These are phyloP conservation scores for Tritrichomonas foetus DNA, from an alignment of 208 protist species.

Conservation along the genomic window DNA sequence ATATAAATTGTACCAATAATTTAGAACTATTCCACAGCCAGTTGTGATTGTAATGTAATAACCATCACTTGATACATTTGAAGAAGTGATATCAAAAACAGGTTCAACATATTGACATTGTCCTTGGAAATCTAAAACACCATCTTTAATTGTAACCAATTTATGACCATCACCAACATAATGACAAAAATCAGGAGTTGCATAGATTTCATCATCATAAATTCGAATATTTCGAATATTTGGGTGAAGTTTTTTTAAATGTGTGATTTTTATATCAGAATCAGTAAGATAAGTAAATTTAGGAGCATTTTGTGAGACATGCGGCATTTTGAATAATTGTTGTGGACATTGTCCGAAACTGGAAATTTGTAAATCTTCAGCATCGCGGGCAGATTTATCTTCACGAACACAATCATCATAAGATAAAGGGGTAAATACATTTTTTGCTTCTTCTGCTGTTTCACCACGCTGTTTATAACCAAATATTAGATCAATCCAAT, in stretches of 20 bases:
- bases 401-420: too few species aligned
- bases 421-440: conserved; percentile 1
- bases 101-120: background rate
- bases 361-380: background rate
- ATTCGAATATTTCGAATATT: background rate
- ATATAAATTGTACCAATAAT: too few species aligned
- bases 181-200: background rate
- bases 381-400: too few species aligned
- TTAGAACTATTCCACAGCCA: background rate
- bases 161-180: background rate
- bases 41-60: background rate
- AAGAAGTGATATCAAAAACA: background rate
- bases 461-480: background rate
- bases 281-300: too few species aligned
- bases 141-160: background rate
- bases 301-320: background rate
- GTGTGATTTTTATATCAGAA: too few species aligned
- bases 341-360: background rate
- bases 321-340: background rate
- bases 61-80: background rate
- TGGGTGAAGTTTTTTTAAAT: too few species aligned
- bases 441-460: conserved; percentile 14
- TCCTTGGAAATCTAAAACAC: background rate
- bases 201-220: background rate
- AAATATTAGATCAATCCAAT: conserved; percentile 52